A percentile compares a stretch with the other conserved stretches of the same genome.
These are phyloP conservation scores for Chytridium lagenaria DNA, from an alignment of 371 early-diverging fungal species.

Conservation along the genomic window DNA sequence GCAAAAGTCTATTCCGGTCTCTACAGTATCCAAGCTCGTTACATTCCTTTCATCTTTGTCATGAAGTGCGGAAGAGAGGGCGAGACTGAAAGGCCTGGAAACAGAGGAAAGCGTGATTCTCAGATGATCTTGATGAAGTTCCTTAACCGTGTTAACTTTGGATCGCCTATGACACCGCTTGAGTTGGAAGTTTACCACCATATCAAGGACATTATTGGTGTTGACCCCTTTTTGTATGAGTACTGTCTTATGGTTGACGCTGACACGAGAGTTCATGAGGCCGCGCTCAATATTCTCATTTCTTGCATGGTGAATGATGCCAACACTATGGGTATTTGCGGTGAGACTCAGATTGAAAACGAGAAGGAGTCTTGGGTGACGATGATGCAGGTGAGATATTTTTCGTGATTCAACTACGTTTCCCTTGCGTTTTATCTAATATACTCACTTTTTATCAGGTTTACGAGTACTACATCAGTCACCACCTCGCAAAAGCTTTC, in stretches of 20 bases:
- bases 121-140: conserved; percentile 99
- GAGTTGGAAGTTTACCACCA: conserved; percentile 89
- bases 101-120: conserved; percentile 98
- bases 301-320: conserved; percentile 86
- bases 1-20: conserved; percentile 98
- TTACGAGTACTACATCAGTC: conserved; percentile 97
- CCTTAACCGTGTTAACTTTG: conserved; percentile 94
- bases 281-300: conserved; percentile 83
- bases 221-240: conserved; percentile 85
- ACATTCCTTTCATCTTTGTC: conserved; percentile 93
- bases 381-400: conserved; percentile 80
- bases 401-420: conserved; percentile 86
- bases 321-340: conserved; percentile 83
- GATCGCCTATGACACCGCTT: conserved; percentile 77
- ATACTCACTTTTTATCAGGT: conserved; percentile 72
- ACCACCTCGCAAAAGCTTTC: conserved; percentile 97
- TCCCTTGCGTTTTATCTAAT: conserved; percentile 92
- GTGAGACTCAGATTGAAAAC: conserved; percentile 90
- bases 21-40: conserved; percentile 85
- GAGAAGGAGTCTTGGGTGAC: conserved; percentile 91
- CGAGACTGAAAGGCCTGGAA: conserved; percentile 76
- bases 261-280: conserved; percentile 85
- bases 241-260: conserved; percentile 94
- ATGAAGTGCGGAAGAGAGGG: conserved; percentile 88
- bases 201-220: conserved; percentile 81